These are phyloP conservation scores for Boletus sp. DNA, from an alignment of 768 basidiomycete species.

Conservation along the genomic window DNA sequence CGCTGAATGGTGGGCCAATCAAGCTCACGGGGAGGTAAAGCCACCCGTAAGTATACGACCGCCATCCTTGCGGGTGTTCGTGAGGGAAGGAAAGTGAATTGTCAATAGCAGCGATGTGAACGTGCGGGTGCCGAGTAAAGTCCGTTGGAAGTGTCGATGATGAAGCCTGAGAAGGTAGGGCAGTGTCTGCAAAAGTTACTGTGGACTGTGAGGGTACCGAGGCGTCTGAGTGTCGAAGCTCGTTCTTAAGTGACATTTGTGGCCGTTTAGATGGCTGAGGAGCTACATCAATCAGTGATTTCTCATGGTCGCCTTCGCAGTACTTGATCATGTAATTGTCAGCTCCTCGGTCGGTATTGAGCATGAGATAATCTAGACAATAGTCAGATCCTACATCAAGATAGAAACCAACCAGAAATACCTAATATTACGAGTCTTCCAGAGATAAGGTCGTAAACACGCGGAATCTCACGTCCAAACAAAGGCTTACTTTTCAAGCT, in stretches of 20 bases:
- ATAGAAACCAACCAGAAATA: constrained; percentile 21
- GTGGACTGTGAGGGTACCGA: constrained; percentile 37
- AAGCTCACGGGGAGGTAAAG: constrained; percentile 80
- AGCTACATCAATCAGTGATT: constrained; percentile 72
- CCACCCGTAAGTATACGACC: constrained; percentile 87
- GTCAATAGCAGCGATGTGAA: constrained; percentile 91
- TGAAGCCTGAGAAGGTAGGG: constrained; percentile 34
- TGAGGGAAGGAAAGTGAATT: constrained; percentile 92
- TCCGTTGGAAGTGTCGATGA: constrained; percentile 32
- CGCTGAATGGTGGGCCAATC: constrained; percentile 83
- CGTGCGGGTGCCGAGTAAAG: constrained; percentile 68
- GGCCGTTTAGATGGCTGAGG: constrained; percentile 64
- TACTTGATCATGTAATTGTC: constrained; percentile 95
- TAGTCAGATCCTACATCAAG: constrained; percentile 2
- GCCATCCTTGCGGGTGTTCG: constrained; percentile 79
- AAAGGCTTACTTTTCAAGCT: constrained; percentile 73
- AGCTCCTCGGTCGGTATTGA: constrained; percentile 83
- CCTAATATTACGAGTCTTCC: constrained; percentile 79
- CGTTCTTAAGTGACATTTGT: constrained; percentile 73
- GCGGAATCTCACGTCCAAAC: not conserved
- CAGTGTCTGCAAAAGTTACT: constrained; percentile 38
- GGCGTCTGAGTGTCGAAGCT: constrained; percentile 51
- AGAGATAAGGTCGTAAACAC: constrained; percentile 10
- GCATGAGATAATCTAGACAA: constrained; percentile 77
- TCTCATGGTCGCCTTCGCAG: constrained; percentile 79